Evolutionary conservation across 768 basidiomycete species (phyloP).

Genomic region (Obba rivulosa): DNA sequence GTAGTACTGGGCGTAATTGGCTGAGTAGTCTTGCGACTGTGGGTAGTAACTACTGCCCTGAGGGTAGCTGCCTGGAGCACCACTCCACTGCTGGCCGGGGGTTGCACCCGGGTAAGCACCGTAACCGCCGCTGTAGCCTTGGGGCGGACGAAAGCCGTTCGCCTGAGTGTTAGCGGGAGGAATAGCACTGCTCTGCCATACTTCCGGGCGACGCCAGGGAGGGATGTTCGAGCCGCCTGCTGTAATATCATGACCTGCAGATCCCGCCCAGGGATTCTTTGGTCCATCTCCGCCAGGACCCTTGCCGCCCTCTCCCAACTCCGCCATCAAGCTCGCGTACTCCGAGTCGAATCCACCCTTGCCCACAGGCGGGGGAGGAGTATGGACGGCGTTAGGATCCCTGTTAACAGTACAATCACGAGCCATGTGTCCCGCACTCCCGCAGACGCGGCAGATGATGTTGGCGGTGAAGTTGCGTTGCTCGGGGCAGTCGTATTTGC

Average conservation of each 20-base stretch:
- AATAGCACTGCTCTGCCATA: constrained; percentile 56
- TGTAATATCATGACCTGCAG: constrained; percentile 53
- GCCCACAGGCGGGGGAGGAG: constrained; percentile 40
- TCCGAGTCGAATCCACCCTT: constrained; percentile 93
- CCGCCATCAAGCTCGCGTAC: constrained; percentile 95
- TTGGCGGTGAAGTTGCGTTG: constrained; percentile 98
- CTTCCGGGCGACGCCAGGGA: constrained; percentile 88
- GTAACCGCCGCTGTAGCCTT: constrained; percentile 28
- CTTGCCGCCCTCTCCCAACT: constrained; percentile 81
- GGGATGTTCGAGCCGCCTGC: constrained; percentile 73
- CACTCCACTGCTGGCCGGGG: constrained; percentile 12
- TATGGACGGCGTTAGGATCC: constrained; percentile 64
- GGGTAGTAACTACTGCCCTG: constrained; percentile 34
- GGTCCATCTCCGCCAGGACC: constrained; percentile 49
- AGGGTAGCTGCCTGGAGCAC: constrained; percentile 33
- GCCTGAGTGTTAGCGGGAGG: constrained; percentile 38
- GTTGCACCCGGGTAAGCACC: constrained; percentile 15
- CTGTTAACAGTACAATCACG: constrained; percentile 94
- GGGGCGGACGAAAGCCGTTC: constrained; percentile 63
- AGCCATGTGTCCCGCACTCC: constrained; percentile 98
- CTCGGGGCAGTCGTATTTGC: constrained; percentile 99
- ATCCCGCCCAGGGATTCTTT: constrained; percentile 60
- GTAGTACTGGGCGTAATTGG: constrained; percentile 82
- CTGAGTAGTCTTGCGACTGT: constrained; percentile 64
- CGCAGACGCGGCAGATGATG: constrained; percentile 98